phyloP scores from a whole-genome alignment of 768 basidiomycete genomes.

The Tremella mesenterica region DNA sequence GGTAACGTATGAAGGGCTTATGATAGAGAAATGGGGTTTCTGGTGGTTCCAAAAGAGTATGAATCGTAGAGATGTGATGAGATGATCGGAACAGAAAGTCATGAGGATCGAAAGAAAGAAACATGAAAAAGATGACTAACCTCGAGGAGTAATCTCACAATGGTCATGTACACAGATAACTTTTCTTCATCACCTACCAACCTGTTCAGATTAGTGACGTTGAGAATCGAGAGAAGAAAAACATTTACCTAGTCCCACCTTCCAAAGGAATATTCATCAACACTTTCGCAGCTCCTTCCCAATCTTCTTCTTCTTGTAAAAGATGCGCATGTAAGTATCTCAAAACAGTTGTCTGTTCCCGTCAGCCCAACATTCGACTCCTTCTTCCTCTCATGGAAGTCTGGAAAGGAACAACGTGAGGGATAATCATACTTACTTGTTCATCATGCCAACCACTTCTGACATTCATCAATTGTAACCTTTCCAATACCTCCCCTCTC shows the following conservation, averaged over 20 bases:
- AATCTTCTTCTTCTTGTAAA: slow-evolving; percentile 81
- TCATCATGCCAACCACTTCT: slow-evolving; percentile 81
- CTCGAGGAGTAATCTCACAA: slow-evolving; percentile 86
- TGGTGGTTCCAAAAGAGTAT: too few species aligned
- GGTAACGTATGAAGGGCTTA: too few species aligned
- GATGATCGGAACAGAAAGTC: background rate
- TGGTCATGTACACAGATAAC: slow-evolving; percentile 81
- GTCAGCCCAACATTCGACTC: slow-evolving; percentile 6
- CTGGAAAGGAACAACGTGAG: background rate
- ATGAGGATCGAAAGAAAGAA: too few species aligned
- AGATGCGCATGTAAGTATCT: slow-evolving; percentile 86
- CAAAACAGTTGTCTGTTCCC: slow-evolving; percentile 63
- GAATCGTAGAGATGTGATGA: too few species aligned
- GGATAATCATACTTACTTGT: slow-evolving; percentile 57
- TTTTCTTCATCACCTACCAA: slow-evolving; percentile 72
- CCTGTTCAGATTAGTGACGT: slow-evolving; percentile 42
- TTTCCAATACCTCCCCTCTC: slow-evolving; percentile 62
- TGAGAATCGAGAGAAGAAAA: background rate
- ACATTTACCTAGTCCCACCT: slow-evolving; percentile 66
- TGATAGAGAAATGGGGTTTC: too few species aligned
- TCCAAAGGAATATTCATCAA: slow-evolving; percentile 89
- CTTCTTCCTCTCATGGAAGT: too few species aligned
- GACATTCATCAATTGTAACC: slow-evolving; percentile 58
- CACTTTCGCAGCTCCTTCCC: slow-evolving; percentile 83
- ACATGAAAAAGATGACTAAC: slow-evolving; percentile 18